Base-by-base conservation (phyloP, 2,329 filamentous ascomycete species). In the Colletotrichum brevisporum region DNA sequence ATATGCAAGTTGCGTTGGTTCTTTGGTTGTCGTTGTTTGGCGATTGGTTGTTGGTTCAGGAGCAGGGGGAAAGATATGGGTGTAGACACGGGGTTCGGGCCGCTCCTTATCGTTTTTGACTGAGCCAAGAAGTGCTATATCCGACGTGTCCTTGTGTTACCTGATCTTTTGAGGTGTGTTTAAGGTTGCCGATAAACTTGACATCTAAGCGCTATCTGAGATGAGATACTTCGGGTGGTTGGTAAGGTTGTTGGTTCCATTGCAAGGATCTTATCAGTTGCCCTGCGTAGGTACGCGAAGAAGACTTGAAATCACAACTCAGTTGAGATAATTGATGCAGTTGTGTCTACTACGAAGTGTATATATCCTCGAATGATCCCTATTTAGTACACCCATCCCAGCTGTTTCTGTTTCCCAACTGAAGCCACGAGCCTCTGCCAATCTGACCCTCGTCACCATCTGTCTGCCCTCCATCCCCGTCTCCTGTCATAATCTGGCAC, bases 401-500 rank as follows among this genome's bases (percentile, higher is more conserved):
- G 6, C 15, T 5, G 6, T n/a, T 5, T 43, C 41, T n/a, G 2
- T 43, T n/a, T 43, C 41, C 41, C 9, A 10, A 10, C 31, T 10
- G 9, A 36, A 10, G 18, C 47, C 12, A 24, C 12, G 4, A 12
- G 3, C 21, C 47, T 24, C 9, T 24, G 18, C 10, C 21, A 15
- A 13, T 12, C 18, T 50, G 47, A 50, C 15, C 18, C 6, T 18
- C n/a, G 5, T 15, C 47, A 10, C 18, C 47, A 26, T 6, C 18
- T 18, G 3, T 50, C 47, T 21, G 18, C 6, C 18, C n/a, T 27
- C 36, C 21, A 3, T 3, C 31, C 6, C 12, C 8, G 15, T 6
- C 60, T 8, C 5, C 18, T 56, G 45, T 69, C 56, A 69, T 66
- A 69, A 61, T 13, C 50, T 56, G 18, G 67, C 55, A 24, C 50